A percentile compares a stretch with the other conserved stretches of the same genome.
Evolutionary conservation across 768 basidiomycete genomes (phyloP).

Genomic region (Daedalea quercina): DNA sequence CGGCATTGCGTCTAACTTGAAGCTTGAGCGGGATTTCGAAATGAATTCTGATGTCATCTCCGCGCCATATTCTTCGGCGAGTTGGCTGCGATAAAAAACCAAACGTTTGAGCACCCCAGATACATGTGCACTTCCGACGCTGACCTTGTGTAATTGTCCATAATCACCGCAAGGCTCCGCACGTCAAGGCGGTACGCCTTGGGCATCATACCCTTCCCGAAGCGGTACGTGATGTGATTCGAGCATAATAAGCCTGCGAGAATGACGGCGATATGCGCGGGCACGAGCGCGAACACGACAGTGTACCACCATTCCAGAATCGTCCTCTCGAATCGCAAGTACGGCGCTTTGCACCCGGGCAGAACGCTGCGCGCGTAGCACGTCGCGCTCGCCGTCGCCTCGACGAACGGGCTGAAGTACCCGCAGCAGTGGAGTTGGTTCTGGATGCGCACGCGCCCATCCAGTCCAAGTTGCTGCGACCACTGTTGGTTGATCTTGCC

Average conservation of each 20-base stretch:
- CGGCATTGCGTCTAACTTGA: too few relatives aligned
- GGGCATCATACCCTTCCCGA: conserved; percentile 86
- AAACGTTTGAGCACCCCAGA: conserved; percentile 1
- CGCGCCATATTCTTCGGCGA: conserved; percentile 67
- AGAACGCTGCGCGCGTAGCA: conserved; percentile 69
- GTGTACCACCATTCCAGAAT: conserved; percentile 63
- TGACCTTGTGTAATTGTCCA: conserved; percentile 79
- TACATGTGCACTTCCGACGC: conserved; percentile 18
- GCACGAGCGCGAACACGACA: conserved; percentile 57
- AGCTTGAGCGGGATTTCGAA: too few relatives aligned
- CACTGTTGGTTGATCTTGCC: conserved; percentile 77
- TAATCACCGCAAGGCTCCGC: conserved; percentile 73
- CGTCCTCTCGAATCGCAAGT: conserved; percentile 47
- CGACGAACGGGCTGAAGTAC: conserved; percentile 73
- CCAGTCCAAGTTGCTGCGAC: conserved; percentile 53
- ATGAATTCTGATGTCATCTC: conserved; percentile 17
- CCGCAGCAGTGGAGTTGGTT: conserved; percentile 76
- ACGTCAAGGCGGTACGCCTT: conserved; percentile 73
- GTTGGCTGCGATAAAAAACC: conserved; percentile 38
- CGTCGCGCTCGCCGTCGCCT: conserved; percentile 67
- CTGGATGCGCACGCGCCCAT: conserved; percentile 62
- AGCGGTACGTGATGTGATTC: conserved; percentile 82
- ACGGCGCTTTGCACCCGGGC: conserved; percentile 67
- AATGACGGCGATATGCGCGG: conserved; percentile 60
- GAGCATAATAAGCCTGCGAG: conserved; percentile 61